Evolutionary conservation across 257 asterid species (phyloP).

Genomic region (Solanum rostratum): DNA sequence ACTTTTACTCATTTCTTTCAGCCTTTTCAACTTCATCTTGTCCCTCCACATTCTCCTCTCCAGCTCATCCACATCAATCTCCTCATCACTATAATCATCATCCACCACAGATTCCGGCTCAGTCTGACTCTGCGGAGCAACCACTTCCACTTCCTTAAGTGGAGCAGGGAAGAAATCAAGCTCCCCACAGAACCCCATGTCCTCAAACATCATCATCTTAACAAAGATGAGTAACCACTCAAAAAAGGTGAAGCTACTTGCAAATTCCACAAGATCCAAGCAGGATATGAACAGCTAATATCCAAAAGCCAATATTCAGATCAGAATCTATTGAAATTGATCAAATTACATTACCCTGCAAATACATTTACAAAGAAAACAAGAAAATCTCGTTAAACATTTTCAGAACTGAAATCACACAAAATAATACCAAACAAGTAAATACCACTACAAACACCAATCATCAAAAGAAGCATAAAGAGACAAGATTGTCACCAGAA

Average conservation of each 20-base stretch:
- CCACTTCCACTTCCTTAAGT: conserved; percentile 29
- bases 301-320: neutral
- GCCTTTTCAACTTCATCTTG: conserved; percentile 54
- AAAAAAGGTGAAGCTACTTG: neutral
- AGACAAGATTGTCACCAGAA: neutral
- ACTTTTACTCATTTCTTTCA: conserved; percentile 56
- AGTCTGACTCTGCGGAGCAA: conserved; percentile 19
- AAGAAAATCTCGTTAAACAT: neutral
- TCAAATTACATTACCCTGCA: conserved; percentile 15
- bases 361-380: neutral
- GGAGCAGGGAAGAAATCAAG: conserved; percentile 61
- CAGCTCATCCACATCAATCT: conserved; percentile 71
- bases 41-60: conserved; percentile 87
- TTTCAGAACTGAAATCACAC: neutral
- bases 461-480: neutral
- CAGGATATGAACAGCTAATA: neutral
- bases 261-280: neutral
- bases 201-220: conserved; percentile 74
- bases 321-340: neutral
- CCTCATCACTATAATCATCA: conserved; percentile 74
- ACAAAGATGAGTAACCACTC: neutral
- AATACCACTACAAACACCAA: conserved; percentile 14
- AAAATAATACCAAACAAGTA: neutral
- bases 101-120: conserved; percentile 41
- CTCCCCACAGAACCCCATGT: conserved; percentile 62